These are phyloP conservation scores for Datura wrightii DNA, from an alignment of 257 asterid species.

Conservation along the genomic window DNA sequence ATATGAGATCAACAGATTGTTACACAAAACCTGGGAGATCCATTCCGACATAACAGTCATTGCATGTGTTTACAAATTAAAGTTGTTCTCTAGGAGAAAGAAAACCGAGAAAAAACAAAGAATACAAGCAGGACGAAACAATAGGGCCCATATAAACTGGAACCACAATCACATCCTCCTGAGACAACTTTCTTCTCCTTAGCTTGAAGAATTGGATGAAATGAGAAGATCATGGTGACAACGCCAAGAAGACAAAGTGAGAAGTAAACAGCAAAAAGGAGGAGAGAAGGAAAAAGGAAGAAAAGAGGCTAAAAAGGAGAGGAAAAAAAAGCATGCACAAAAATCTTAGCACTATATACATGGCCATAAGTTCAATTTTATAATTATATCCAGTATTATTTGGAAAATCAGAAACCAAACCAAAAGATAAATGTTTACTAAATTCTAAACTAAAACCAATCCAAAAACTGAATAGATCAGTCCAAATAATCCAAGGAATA, in stretches of 20 bases:
- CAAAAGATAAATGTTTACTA: neutral
- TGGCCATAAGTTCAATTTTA: neutral
- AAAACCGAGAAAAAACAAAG: neutral
- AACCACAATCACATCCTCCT: neutral
- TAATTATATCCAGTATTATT: neutral
- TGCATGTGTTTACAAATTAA: neutral
- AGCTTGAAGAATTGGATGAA: neutral
- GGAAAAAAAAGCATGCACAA: neutral
- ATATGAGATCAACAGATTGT: neutral
- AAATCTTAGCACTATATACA: conserved; percentile 6
- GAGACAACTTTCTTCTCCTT: neutral
- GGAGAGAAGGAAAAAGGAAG: neutral
- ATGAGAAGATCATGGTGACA: neutral
- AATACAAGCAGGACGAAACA: neutral
- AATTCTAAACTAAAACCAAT: neutral
- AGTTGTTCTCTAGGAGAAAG: neutral
- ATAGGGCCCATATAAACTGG: neutral
- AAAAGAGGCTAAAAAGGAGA: no score
- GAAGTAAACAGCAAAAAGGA: neutral
- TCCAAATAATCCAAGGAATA: neutral
- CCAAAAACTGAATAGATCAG: neutral
- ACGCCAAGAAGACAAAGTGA: neutral
- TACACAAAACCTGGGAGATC: neutral
- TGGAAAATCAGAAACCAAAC: conserved; percentile 13
- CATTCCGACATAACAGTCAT: neutral